Percentiles rank a stretch among this genome's conserved stretches.
phyloP scores from a whole-genome alignment of 2,329 filamentous ascomycete genomes.

The Nemania sp. region DNA sequence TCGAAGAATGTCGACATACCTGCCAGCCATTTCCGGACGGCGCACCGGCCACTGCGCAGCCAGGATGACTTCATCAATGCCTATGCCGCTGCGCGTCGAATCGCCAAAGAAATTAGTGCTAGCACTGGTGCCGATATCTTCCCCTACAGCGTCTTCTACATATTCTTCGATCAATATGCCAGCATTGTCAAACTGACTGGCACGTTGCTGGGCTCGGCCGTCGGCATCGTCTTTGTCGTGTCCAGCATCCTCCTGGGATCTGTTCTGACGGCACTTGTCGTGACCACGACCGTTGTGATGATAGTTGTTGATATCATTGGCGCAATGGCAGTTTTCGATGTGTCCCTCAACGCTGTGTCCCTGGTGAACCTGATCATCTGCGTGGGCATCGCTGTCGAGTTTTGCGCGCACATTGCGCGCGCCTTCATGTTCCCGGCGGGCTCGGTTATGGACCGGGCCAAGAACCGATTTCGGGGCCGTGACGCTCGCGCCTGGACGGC shows the following conservation, averaged over 20 bases:
- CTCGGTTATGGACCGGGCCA: constrained; percentile 79
- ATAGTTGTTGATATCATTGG: constrained; percentile 92
- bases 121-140: constrained; percentile 82
- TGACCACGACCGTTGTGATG: constrained; percentile 89
- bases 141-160: constrained; percentile 96
- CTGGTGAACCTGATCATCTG: constrained; percentile 97
- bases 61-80: constrained; percentile 93
- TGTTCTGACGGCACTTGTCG: constrained; percentile 76
- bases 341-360: constrained; percentile 92
- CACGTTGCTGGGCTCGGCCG: constrained; percentile 77
- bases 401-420: constrained; percentile 94
- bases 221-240: constrained; percentile 83
- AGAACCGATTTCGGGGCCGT: constrained; percentile 75
- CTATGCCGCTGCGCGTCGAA: constrained; percentile 86
- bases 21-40: constrained; percentile 89
- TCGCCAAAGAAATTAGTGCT: constrained; percentile 74
- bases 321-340: constrained; percentile 85
- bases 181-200: constrained; percentile 80
- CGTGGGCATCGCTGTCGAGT: constrained; percentile 94
- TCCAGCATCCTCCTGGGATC: constrained; percentile 83
- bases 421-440: constrained; percentile 93
- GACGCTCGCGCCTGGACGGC: constrained; percentile 91
- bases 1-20: constrained; percentile 67
- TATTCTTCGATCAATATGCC: constrained; percentile 98
- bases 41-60: constrained; percentile 82